A percentile compares a stretch with the other conserved stretches of the same genome.
phyloP scores from a whole-genome alignment of 768 basidiomycete genomes.

The Podaxis pistillaris region DNA sequence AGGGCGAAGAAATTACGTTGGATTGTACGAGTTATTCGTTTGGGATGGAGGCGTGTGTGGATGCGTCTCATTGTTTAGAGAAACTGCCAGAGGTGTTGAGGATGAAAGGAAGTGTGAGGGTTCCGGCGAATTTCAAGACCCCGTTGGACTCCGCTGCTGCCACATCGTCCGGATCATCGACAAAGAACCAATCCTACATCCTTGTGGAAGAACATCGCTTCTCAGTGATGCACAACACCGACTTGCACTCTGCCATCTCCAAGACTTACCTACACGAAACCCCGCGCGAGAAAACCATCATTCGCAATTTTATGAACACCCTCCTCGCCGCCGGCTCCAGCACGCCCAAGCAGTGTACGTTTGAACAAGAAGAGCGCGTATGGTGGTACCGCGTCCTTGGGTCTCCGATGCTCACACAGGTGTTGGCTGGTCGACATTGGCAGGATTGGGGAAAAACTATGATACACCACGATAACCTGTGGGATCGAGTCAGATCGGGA shows the following conservation, averaged over 20 bases:
- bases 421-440: neutral
- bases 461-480: neutral
- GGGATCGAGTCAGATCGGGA: neutral
- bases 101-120: neutral
- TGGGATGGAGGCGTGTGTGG: neutral
- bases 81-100: neutral
- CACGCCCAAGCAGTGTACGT: neutral
- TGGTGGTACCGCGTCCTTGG: neutral
- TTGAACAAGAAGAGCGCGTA: neutral
- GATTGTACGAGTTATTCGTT: conserved; percentile 24
- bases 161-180: neutral
- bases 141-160: neutral
- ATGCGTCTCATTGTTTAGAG: neutral
- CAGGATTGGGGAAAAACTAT: neutral
- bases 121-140: neutral
- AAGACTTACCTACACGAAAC: neutral
- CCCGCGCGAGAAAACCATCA: neutral
- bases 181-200: neutral
- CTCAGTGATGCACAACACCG: conserved; percentile 29
- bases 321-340: neutral
- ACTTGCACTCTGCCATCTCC: conserved; percentile 17
- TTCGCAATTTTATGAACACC: neutral
- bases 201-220: conserved; percentile 10
- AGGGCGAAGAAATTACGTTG: conserved; percentile 39
- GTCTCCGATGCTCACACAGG: neutral